Evolutionary conservation across 352 stramenopile species (phyloP), one percentile per base, ranked within the genome.

Genomic region (Pythium chondricola): DNA sequence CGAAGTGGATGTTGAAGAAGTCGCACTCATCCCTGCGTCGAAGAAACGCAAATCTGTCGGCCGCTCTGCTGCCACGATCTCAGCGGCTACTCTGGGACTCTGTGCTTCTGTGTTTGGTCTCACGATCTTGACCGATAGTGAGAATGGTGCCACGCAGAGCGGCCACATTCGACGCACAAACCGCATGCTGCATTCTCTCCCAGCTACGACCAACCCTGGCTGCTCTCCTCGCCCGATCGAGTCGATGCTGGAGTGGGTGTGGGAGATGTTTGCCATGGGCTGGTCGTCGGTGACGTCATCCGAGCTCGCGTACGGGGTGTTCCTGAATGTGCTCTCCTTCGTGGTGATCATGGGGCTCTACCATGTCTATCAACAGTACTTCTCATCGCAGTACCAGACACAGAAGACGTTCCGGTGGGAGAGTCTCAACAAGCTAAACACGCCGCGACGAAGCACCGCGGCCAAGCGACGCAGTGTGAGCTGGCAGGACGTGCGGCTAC

Each of bases 101-200:
- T 88, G 74, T 29, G 74, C 74, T 18, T 89, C 79, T 1, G 67
- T 89, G 51, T 89, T 92, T 61, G 73, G 77, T n/a, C 70, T 89
- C 48, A 88, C 77, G 18, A 49, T 89, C 48, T 65, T 88, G 27
- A 66, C 75, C 0, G 73, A 88, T 51, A 71, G 67, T 43, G 72
- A 86, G 5, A 62, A 61, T 40, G 66, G 39, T 26, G 63, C 44
- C 0, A 50, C 59, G 6, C 43, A 69, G 21, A 56, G 66, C 18
- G 49, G 57, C 38, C 66, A 80, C 43, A 68, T 88, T 25, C 74
- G 76, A 24, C 58, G 74, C 3, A 58, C 74, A 8, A 74, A 74
- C 0, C 77, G 77, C 27, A 69, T 88, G 39, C 61, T 88, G 2
- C 77, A 88, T 46, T 80, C 78, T 46, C 63, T 79, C 6, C 60